Evolutionary conservation across 805 yeast species (phyloP), one percentile per base, ranked within the genome.

Genomic region (Helenozyma baotianmanensis): DNA sequence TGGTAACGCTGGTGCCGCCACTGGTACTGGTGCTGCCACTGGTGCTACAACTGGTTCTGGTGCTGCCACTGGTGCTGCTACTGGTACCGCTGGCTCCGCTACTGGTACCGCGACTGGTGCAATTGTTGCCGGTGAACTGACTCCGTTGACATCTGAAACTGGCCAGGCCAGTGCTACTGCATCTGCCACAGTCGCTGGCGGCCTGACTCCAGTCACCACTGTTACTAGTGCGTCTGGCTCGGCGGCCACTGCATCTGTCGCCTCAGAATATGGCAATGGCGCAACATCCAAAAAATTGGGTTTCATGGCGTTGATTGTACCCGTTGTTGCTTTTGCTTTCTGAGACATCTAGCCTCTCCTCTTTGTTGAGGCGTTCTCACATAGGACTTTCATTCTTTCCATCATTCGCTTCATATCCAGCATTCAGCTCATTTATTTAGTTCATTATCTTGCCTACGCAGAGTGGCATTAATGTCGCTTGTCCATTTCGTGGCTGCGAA

Each of bases 101-200:
- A 18, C 15, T 8, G 15, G 21, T 12, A 16, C 29, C 17, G 29
- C 21, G 15, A 14, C 29, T 10, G 15, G 21, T 16, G 11, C 17
- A 7, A 6, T 17, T 6, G 6, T 23, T 5, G 24, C 30, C 18
- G 12, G 12, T 6, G 9, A n/a, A 12, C 8, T n/a, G n/a, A 27
- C 30, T 19, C 17, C 29, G 9, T 16, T 21, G 13, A 16, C 21
- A 6, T 16, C 29, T 16, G 29, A 21, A 16, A 13, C 22, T 2
- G 15, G 11, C 29, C 15, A 21, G 14, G 17, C 29, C 9, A 16
- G 14, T 11, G 13, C 10, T 12, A 16, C 17, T 11, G 29, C 17
- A 14, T 16, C 29, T 16, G 29, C 21, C 29, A 26, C 29, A 16
- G 29, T 16, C 21, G 29, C 21, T 11, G 13, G 8, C 22, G 10